phyloP scores from a whole-genome alignment of 2,329 filamentous ascomycete species.

The Cladosporium halotolerans region DNA sequence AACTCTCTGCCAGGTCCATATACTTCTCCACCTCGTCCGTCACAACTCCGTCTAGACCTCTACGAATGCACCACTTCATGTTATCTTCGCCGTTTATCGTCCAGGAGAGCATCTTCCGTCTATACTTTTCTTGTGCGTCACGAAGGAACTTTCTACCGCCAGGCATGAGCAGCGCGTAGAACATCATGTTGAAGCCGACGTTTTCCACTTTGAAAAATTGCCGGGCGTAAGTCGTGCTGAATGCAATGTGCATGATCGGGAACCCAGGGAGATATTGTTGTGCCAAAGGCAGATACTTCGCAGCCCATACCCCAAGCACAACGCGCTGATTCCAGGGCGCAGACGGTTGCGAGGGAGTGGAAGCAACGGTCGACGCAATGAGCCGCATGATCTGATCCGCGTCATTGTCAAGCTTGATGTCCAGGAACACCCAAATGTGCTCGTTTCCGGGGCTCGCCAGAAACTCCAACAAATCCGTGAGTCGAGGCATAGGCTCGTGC shows the following conservation, averaged over 20 bases:
- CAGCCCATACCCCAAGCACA: conserved; percentile 76
- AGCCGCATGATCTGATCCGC: conserved; percentile 63
- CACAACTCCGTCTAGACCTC: conserved; percentile 69
- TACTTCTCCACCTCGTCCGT: conserved; percentile 74
- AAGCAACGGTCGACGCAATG: conserved; percentile 58
- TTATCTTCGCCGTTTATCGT: conserved; percentile 72
- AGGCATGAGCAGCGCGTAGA: conserved; percentile 61
- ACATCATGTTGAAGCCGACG: conserved; percentile 72
- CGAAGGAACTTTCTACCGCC: conserved; percentile 61
- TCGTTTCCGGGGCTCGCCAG: conserved; percentile 59
- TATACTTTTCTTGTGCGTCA: conserved; percentile 26
- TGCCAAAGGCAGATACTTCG: conserved; percentile 62
- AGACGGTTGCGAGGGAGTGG: conserved; percentile 34
- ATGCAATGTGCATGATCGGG: conserved; percentile 61
- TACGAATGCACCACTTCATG: conserved; percentile 74
- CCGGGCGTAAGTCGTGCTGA: conserved; percentile 60
- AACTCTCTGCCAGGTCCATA: conserved; percentile 51
- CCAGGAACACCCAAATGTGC: conserved; percentile 73
- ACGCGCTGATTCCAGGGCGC: conserved; percentile 66
- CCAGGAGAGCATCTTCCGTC: conserved; percentile 69
- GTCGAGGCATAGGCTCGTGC: conserved; percentile 63
- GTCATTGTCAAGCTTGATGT: conserved; percentile 79
- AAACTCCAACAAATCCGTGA: conserved; percentile 68
- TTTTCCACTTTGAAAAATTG: conserved; percentile 63
- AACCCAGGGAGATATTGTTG: conserved; percentile 57